Evolutionary conservation across 495 filamentous ascomycete species (phyloP).

Genomic region (Trichoderma asperelloides): DNA sequence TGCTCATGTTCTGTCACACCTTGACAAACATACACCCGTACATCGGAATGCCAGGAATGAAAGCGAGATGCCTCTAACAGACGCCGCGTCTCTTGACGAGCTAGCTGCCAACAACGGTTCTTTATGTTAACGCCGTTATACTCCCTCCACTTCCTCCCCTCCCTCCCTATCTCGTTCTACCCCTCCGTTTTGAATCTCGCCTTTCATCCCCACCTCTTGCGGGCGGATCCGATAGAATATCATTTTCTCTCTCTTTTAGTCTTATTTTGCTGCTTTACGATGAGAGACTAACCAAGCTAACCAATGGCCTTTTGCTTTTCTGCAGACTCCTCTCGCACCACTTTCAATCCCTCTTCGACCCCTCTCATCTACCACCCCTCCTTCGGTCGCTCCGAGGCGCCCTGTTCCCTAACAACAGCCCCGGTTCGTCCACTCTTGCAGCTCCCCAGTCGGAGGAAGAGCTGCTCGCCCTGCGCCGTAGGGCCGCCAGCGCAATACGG

Average conservation of each 20-base stretch:
- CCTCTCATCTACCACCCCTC: slow-evolving; percentile 60
- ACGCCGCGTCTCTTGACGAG: neutral
- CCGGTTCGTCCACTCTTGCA: slow-evolving; percentile 35
- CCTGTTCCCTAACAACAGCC: slow-evolving; percentile 72
- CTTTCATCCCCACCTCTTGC: neutral
- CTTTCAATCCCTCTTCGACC: slow-evolving; percentile 57
- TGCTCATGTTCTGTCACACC: neutral
- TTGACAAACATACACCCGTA: neutral
- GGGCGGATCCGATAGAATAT: neutral
- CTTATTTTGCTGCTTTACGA: neutral
- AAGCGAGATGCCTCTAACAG: neutral
- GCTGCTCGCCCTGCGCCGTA: slow-evolving; percentile 37
- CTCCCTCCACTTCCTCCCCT: neutral
- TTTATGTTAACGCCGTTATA: neutral
- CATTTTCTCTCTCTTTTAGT: neutral
- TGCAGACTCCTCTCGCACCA: slow-evolving; percentile 67
- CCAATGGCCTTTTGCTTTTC: slow-evolving; percentile 1
- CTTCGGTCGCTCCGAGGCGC: slow-evolving; percentile 62
- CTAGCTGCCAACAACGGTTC: neutral
- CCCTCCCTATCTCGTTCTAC: neutral
- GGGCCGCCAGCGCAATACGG: slow-evolving; percentile 45
- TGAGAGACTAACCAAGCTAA: slow-evolving; percentile 1
- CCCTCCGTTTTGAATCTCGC: slow-evolving; percentile 1
- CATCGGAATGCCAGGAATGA: neutral
- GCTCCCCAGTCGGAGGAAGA: slow-evolving; percentile 39